phyloP scores from a whole-genome alignment of 192 early-diverging fungal species.

The Coemansia sp. region DNA sequence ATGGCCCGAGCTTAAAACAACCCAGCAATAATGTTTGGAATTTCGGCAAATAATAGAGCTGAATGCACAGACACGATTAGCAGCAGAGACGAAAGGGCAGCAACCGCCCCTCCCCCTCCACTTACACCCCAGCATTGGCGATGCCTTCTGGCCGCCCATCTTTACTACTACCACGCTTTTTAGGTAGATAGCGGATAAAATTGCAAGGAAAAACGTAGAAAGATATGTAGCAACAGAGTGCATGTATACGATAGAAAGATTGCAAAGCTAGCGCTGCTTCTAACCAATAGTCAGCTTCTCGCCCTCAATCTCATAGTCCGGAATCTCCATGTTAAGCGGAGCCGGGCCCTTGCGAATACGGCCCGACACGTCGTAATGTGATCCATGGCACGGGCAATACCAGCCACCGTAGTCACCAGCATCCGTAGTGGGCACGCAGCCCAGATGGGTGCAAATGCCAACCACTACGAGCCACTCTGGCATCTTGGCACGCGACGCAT shows the following conservation, averaged over 20 bases:
- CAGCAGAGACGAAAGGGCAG: neutral
- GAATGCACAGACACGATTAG: neutral
- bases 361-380: slow-evolving; percentile 98
- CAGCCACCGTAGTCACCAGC: slow-evolving; percentile 98
- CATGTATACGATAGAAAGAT: neutral
- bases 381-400: slow-evolving; percentile 99
- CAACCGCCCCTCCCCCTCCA: neutral
- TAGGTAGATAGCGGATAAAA: neutral
- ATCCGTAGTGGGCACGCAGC: slow-evolving; percentile 97
- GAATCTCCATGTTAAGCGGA: slow-evolving; percentile 97
- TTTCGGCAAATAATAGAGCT: neutral
- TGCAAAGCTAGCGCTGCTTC: slow-evolving; percentile 2
- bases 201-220: slow-evolving; percentile 1
- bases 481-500: slow-evolving; percentile 83
- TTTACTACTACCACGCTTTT: neutral
- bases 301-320: slow-evolving; percentile 72
- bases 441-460: slow-evolving; percentile 84
- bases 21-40: neutral
- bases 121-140: neutral
- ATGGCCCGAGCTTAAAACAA: slow-evolving; percentile 14
- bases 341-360: slow-evolving; percentile 98
- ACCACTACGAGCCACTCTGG: slow-evolving; percentile 98
- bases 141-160: neutral
- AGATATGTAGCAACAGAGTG: slow-evolving; percentile 10
- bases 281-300: slow-evolving; percentile 88